Base-by-base conservation (phyloP, 176 grass and related monocot genomes). In the Pontederia paniculata region DNA sequence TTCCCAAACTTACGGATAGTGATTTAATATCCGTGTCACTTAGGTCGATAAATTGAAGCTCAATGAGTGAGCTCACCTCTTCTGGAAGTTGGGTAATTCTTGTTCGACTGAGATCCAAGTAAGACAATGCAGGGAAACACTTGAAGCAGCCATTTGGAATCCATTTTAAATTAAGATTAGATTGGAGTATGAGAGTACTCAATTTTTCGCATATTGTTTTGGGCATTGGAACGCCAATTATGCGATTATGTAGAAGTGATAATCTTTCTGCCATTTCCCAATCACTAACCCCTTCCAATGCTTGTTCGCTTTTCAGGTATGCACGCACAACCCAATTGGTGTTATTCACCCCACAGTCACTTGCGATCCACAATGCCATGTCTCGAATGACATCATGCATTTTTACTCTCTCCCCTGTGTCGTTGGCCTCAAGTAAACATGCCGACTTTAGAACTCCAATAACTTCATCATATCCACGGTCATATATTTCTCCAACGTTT, bases 261-360 rank as follows among this genome's bases (percentile, higher is more conserved):
- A 58, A n/a, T 31, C 56, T 58, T n/a, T 41, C 56, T 42, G 56
- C 56, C 10, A 5, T 16, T 41, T 58, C 25, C 56, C 56, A 58
- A 12, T 58, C 42, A 23, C 42, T 31, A n/a, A 15, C n/a, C n/a
- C n/a, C 23, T 8, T 58, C 23, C 1, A 31, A 31, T 2, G 28
- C 56, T 41, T 58, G 25, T 8, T 23, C 21, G 15, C 31, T 7
- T n/a, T 31, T 31, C 2, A 16, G 9, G 28, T 31, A 23, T 8
- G 28, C 25, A 16, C 42, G 56, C 25, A 58, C 56, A 12, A 58
- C 25, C 56, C 56, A 58, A 14, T 15, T 58, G 23, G 15, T 20
- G 16, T 58, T 31, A 23, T 58, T 58, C 56, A 3, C 42, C 14
- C 56, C 56, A 9, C 28, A 17, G 8, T 58, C 56, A n/a, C 56